A percentile compares a stretch with the other conserved stretches of the same genome.
Conservation (phyloP, 192 early-diverging fungal genomes). For the Dimargaris xerosporica region DNA sequence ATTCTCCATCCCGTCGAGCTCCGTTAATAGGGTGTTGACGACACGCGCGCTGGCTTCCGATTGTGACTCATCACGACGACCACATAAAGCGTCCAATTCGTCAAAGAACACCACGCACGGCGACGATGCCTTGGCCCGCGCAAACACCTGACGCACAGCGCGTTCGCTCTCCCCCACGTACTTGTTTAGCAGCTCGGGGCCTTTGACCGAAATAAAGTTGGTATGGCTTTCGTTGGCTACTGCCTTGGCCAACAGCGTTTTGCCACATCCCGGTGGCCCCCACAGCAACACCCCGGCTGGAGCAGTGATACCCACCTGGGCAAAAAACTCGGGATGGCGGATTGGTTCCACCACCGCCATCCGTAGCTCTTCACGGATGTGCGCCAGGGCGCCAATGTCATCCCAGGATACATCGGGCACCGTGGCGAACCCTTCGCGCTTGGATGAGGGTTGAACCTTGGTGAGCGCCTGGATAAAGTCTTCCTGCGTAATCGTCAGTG, state of each 20-base stretch:
- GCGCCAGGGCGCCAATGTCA: conserved; percentile 95
- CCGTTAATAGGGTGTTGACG: conserved; percentile 96
- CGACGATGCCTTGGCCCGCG: conserved; percentile 92
- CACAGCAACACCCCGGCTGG: conserved; percentile 98
- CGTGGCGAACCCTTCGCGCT: conserved; percentile 96
- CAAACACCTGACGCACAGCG: conserved; percentile 98
- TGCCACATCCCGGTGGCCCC: conserved; percentile 96
- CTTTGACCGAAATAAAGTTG: conserved; percentile 99
- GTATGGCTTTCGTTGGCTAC: conserved; percentile 99
- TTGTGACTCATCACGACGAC: conserved; percentile 62
- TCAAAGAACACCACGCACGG: conserved; percentile 99
- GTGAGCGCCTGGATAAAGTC: conserved; percentile 94
- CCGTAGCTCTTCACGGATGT: conserved; percentile 95
- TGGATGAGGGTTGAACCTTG: conserved; percentile 90
- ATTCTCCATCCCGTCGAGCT: conserved; percentile 99
- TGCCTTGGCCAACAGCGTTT: conserved; percentile 96
- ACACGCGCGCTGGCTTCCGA: conserved; percentile 96
- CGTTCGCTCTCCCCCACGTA: conserved; percentile 99
- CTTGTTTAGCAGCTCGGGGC: conserved; percentile 97
- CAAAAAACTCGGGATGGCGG: conserved; percentile 97
- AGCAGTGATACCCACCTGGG: conserved; percentile 96
- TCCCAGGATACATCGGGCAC: conserved; percentile 89
- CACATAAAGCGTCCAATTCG: conserved; percentile 95
- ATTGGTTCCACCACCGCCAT: conserved; percentile 99
- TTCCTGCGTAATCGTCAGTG: conserved; percentile 91